These are phyloP conservation scores for Zizania palustris DNA, from an alignment of 202 grass and related monocot genomes.

Conservation along the genomic window DNA sequence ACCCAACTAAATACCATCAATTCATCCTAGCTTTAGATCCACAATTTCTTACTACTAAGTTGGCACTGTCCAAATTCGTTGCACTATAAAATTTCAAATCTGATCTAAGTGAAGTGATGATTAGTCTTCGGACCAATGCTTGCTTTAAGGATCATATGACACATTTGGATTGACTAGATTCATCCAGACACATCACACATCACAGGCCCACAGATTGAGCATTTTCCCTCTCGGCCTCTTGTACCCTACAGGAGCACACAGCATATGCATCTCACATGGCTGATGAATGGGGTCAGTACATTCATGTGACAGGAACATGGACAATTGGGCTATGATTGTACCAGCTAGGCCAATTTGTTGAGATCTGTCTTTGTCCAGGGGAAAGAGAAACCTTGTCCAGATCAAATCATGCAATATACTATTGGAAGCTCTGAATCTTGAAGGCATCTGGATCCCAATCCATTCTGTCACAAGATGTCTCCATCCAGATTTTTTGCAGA, in stretches of 20 bases:
- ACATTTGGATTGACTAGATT: slow-evolving; percentile 2
- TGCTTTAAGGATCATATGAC: slow-evolving; percentile 13
- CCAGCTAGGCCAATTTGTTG: background rate
- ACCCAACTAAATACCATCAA: no score
- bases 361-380: slow-evolving; percentile 22
- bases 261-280: slow-evolving; percentile 27
- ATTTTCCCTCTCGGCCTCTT: background rate
- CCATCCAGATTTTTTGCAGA: background rate
- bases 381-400: slow-evolving; percentile 34
- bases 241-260: background rate
- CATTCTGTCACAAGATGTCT: background rate
- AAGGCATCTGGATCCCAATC: background rate
- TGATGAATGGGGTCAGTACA: slow-evolving; percentile 10
- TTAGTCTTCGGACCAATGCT: slow-evolving; percentile 1
- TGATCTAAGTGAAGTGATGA: no score
- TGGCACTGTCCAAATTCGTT: no score
- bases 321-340: slow-evolving; percentile 17
- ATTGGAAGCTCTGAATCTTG: background rate
- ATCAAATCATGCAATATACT: slow-evolving; percentile 8
- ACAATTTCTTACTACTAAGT: no score
- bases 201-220: background rate
- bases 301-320: slow-evolving; percentile 33
- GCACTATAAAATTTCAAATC: no score
- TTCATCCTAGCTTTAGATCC: no score
- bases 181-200: background rate